A percentile compares a stretch with the other conserved stretches of the same genome.
These are phyloP conservation scores for Tylopilus rubrobrunneus DNA, from an alignment of 768 basidiomycete genomes.

Conservation along the genomic window DNA sequence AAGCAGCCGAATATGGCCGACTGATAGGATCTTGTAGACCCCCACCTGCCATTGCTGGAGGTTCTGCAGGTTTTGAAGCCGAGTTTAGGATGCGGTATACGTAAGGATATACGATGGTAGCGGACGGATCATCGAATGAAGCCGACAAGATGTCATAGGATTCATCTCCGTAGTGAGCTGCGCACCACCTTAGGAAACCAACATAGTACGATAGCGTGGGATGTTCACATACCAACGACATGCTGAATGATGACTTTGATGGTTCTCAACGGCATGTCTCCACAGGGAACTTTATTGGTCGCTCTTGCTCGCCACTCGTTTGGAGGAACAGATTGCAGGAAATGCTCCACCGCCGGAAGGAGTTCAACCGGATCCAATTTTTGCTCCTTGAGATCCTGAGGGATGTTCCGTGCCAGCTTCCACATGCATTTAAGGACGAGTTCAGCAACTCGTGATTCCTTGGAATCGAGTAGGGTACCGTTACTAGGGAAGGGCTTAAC, in stretches of 20 bases:
- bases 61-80: conserved; percentile 41
- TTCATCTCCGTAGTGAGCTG: conserved; percentile 82
- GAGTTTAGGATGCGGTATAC: conserved; percentile 90
- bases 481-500: conserved; percentile 79
- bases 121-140: conserved; percentile 94
- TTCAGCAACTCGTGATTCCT: conserved; percentile 86
- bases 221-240: conserved; percentile 73
- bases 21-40: conserved; percentile 36
- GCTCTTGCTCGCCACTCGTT: conserved; percentile 95
- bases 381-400: conserved; percentile 80
- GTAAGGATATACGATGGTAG: conserved; percentile 95
- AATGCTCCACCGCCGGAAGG: conserved; percentile 90
- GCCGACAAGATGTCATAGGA: conserved; percentile 88
- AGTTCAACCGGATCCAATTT: conserved; percentile 83
- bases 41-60: conserved; percentile 20
- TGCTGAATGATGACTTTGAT: conserved; percentile 99
- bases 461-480: conserved; percentile 68
- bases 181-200: conserved; percentile 15
- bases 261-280: conserved; percentile 96
- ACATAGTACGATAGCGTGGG: neutral
- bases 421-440: conserved; percentile 95
- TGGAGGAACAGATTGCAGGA: conserved; percentile 88
- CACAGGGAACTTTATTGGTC: conserved; percentile 87
- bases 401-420: conserved; percentile 94
- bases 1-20: conserved; percentile 53